Conservation (phyloP, 768 basidiomycete species). For the Boletus vinaceobasis region DNA sequence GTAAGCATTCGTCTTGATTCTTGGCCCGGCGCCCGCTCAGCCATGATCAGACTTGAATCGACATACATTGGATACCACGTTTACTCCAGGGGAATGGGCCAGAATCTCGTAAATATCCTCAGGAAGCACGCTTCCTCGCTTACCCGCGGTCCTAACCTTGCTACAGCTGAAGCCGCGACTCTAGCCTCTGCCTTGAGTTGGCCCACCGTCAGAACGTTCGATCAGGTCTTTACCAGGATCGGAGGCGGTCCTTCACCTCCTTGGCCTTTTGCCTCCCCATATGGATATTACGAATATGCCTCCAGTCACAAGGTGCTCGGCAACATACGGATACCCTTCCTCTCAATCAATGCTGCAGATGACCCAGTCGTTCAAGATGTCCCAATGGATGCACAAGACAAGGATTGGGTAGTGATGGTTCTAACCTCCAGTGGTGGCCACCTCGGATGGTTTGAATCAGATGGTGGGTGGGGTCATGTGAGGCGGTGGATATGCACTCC, state of each 20-base stretch:
- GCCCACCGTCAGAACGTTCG: constrained; percentile 56
- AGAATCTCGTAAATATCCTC: constrained; percentile 61
- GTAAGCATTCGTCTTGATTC: constrained; percentile 24
- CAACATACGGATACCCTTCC: constrained; percentile 66
- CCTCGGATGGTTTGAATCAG: constrained; percentile 77
- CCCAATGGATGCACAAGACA: constrained; percentile 53
- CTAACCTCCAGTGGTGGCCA: constrained; percentile 69
- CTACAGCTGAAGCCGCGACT: constrained; percentile 46
- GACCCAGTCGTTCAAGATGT: constrained; percentile 71
- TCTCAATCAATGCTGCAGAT: constrained; percentile 72
- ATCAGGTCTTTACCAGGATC: constrained; percentile 61
- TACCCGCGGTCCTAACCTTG: constrained; percentile 48
- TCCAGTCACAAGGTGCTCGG: constrained; percentile 61
- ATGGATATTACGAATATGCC: constrained; percentile 47
- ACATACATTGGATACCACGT: constrained; percentile 57
- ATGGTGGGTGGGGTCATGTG: constrained; percentile 31
- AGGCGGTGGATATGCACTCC: constrained; percentile 67
- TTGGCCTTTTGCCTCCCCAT: constrained; percentile 44
- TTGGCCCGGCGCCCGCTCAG: constrained; percentile 8
- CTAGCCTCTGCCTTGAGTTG: constrained; percentile 46
- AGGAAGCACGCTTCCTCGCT: constrained; percentile 48
- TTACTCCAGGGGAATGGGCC: constrained; percentile 78
- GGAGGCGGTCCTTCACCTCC: constrained; percentile 64
- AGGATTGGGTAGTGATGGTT: constrained; percentile 54
- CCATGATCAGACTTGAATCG: constrained; percentile 45